These are phyloP conservation scores for Akanthomyces muscarius DNA, from an alignment of 2,329 filamentous ascomycete genomes.

Conservation along the genomic window DNA sequence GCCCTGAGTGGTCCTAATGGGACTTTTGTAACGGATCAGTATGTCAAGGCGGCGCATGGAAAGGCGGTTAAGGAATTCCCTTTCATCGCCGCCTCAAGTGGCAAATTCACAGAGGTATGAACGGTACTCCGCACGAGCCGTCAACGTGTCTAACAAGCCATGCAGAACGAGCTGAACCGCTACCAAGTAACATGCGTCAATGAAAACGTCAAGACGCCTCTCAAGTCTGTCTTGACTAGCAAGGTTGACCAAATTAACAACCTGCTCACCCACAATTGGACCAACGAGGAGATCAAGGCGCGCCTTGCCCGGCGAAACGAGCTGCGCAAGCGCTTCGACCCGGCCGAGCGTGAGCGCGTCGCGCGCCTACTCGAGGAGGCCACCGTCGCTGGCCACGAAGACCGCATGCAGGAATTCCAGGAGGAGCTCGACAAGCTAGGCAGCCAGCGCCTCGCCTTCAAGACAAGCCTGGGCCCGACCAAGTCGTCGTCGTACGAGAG, in stretches of 20 bases:
- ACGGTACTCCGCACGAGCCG: background rate
- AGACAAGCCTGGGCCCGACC: slow-evolving; percentile 54
- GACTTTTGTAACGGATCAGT: slow-evolving; percentile 78
- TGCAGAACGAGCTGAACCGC: slow-evolving; percentile 70
- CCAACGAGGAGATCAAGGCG: slow-evolving; percentile 73
- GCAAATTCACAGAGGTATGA: slow-evolving; percentile 73
- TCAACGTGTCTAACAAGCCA: slow-evolving; percentile 23
- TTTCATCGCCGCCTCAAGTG: slow-evolving; percentile 86
- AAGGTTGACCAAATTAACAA: slow-evolving; percentile 80
- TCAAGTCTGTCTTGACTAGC: slow-evolving; percentile 60
- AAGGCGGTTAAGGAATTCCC: slow-evolving; percentile 81
- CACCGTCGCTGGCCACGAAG: slow-evolving; percentile 58
- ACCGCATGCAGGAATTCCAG: slow-evolving; percentile 50
- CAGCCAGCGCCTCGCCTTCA: slow-evolving; percentile 69
- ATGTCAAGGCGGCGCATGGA: slow-evolving; percentile 76
- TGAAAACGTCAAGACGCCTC: slow-evolving; percentile 70
- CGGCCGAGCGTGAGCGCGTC: slow-evolving; percentile 64
- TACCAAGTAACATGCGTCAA: slow-evolving; percentile 72
- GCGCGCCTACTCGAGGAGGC: slow-evolving; percentile 64
- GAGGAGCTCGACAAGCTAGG: slow-evolving; percentile 60
- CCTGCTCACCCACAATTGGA: slow-evolving; percentile 77
- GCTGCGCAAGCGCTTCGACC: slow-evolving; percentile 62
- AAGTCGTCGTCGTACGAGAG: slow-evolving; percentile 45
- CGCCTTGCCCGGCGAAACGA: slow-evolving; percentile 70
- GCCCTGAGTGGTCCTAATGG: slow-evolving; percentile 76